A percentile compares a stretch with the other conserved stretches of the same genome.
Conservation (phyloP, 129 eudicot genomes). For the Cynara cardunculus region DNA sequence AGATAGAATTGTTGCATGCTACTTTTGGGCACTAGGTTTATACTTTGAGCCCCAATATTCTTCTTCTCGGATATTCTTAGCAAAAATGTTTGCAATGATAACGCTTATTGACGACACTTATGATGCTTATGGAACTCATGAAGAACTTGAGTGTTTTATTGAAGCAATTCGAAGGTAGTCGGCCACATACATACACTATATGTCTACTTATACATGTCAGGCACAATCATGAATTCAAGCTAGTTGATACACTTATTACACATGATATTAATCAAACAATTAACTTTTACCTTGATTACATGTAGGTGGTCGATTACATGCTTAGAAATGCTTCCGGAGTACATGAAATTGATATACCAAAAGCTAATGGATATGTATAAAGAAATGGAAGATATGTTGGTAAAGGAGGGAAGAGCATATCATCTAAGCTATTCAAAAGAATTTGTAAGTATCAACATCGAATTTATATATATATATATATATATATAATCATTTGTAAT, state of each 20-base stretch:
- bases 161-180: conserved; percentile 17
- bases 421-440: conserved; percentile 7
- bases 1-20: conserved; percentile 13
- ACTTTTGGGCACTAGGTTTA: conserved; percentile 6
- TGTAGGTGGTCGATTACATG: conserved; percentile 24
- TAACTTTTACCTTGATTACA: neutral
- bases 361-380: neutral
- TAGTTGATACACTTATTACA: no score
- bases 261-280: no score
- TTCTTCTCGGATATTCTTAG: neutral
- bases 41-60: conserved; percentile 26
- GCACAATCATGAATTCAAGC: no score
- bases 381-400: conserved; percentile 10
- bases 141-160: conserved; percentile 20
- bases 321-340: conserved; percentile 21
- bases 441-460: neutral
- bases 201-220: no score
- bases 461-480: neutral
- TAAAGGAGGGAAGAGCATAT: conserved; percentile 9
- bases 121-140: conserved; percentile 29
- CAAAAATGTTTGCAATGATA: neutral
- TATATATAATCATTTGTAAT: neutral
- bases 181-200: neutral
- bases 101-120: conserved; percentile 27
- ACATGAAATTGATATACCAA: conserved; percentile 13